Evolutionary conservation across 2,329 filamentous ascomycete species (phyloP).

Genomic region (Ophiognomonia clavigignenti-juglandacearum): DNA sequence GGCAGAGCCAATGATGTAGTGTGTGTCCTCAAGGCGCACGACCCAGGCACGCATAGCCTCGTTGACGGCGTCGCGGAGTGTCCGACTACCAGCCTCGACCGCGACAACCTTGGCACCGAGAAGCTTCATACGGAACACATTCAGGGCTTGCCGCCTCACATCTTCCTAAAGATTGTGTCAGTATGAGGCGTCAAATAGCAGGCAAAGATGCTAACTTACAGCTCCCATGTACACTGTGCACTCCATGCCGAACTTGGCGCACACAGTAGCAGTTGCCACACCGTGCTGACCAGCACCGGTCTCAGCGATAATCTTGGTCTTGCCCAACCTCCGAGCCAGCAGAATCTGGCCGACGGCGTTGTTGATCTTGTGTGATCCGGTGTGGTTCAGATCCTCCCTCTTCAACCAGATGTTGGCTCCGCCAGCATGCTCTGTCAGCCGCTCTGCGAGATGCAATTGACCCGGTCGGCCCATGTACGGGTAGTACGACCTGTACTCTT

Average conservation of each 20-base stretch:
- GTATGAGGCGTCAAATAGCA: conserved; percentile 11
- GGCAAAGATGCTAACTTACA: conserved; percentile 28
- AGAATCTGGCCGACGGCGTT: conserved; percentile 93
- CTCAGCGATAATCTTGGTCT: conserved; percentile 96
- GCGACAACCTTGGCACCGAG: conserved; percentile 89
- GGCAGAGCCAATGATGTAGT: conserved; percentile 97
- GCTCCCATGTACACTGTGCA: conserved; percentile 98
- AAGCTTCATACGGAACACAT: conserved; percentile 97
- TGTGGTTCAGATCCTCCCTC: conserved; percentile 96
- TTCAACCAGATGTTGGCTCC: conserved; percentile 98
- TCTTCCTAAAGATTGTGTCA: conserved; percentile 58
- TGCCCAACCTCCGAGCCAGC: conserved; percentile 78
- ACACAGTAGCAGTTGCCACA: conserved; percentile 94
- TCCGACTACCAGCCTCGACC: conserved; percentile 84
- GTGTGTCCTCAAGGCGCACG: conserved; percentile 83
- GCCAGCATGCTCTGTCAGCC: conserved; percentile 81
- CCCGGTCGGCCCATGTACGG: conserved; percentile 95
- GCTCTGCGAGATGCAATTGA: conserved; percentile 82
- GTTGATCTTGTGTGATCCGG: conserved; percentile 99
- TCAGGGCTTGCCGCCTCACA: conserved; percentile 89
- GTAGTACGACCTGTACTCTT: conserved; percentile 93
- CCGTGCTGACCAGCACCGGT: conserved; percentile 97
- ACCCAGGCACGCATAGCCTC: conserved; percentile 95
- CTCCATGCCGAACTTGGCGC: conserved; percentile 96
- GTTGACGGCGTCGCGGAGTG: conserved; percentile 85